A percentile compares a stretch with the other conserved stretches of the same genome.
These are phyloP conservation scores for Clathrospora elynae DNA, from an alignment of 2,329 filamentous ascomycete genomes.

Conservation along the genomic window DNA sequence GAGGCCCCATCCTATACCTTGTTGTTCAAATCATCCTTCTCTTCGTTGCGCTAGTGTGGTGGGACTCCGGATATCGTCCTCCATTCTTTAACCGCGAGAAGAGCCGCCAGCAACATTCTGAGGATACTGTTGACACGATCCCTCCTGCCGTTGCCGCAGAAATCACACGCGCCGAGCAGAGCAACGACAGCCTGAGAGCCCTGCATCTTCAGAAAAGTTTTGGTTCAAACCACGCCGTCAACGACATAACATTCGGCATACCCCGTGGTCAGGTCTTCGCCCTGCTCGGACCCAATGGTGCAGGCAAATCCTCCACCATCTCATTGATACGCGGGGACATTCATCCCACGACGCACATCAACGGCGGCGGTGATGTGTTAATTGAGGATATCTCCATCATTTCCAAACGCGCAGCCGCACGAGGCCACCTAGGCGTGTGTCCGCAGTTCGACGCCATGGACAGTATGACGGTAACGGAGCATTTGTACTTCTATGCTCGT, in stretches of 20 bases:
- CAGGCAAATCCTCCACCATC: slow-evolving; percentile 89
- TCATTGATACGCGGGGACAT: slow-evolving; percentile 88
- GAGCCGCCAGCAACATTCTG: slow-evolving; percentile 46
- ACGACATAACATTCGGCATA: slow-evolving; percentile 85
- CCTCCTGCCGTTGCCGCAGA: slow-evolving; percentile 68
- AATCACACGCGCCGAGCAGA: slow-evolving; percentile 64
- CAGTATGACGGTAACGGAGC: slow-evolving; percentile 85
- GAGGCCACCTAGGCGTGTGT: slow-evolving; percentile 84
- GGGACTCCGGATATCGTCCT: slow-evolving; percentile 72
- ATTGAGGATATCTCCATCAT: slow-evolving; percentile 79
- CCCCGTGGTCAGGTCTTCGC: slow-evolving; percentile 83
- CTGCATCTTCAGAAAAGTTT: slow-evolving; percentile 82
- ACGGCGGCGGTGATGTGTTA: slow-evolving; percentile 74
- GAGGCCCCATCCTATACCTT: slow-evolving; percentile 83
- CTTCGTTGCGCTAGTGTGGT: slow-evolving; percentile 75
- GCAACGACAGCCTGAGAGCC: slow-evolving; percentile 74
- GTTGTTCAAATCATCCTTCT: slow-evolving; percentile 73
- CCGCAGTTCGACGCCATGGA: slow-evolving; percentile 80
- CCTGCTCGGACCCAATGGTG: slow-evolving; percentile 86
- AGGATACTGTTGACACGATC: slow-evolving; percentile 52
- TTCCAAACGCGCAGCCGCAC: slow-evolving; percentile 71
- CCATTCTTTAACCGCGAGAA: slow-evolving; percentile 54
- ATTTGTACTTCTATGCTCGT: slow-evolving; percentile 84
- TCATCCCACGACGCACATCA: slow-evolving; percentile 63
- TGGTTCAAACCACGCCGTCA: slow-evolving; percentile 73